These are phyloP conservation scores for Linnemannia hyalina DNA, from an alignment of 192 early-diverging fungal species.

Conservation along the genomic window DNA sequence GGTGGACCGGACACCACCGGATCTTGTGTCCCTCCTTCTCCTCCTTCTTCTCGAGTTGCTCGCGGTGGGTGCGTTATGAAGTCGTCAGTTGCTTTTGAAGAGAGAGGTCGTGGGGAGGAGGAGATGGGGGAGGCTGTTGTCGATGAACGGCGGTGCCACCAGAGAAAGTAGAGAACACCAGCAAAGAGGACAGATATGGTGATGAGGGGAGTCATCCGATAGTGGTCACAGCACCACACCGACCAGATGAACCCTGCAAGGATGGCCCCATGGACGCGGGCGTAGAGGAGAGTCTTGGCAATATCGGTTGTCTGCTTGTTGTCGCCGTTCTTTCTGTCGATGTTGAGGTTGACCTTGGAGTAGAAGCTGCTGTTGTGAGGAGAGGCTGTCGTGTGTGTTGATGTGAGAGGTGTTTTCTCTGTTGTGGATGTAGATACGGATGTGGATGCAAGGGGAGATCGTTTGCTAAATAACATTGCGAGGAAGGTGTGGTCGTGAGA, in stretches of 20 bases:
- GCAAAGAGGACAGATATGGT: not conserved
- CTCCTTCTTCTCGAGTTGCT: not conserved
- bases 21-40: not conserved
- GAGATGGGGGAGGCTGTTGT: not conserved
- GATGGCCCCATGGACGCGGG: conserved; percentile 7
- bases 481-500: not conserved
- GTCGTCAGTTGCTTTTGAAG: not conserved
- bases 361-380: not conserved
- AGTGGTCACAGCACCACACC: conserved; percentile 39
- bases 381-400: not conserved
- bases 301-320: not conserved
- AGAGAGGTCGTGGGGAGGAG: too few relatives aligned
- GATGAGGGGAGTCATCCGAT: not conserved
- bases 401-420: not conserved
- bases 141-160: not conserved
- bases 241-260: not conserved
- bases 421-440: not conserved
- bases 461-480: not conserved
- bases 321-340: not conserved
- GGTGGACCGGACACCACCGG: not conserved
- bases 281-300: not conserved
- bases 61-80: not conserved
- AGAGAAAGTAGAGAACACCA: not conserved
- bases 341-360: not conserved
- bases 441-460: not conserved